Base-by-base conservation (phyloP, 345 rosid species). In the Eucalyptus pauciflora region DNA sequence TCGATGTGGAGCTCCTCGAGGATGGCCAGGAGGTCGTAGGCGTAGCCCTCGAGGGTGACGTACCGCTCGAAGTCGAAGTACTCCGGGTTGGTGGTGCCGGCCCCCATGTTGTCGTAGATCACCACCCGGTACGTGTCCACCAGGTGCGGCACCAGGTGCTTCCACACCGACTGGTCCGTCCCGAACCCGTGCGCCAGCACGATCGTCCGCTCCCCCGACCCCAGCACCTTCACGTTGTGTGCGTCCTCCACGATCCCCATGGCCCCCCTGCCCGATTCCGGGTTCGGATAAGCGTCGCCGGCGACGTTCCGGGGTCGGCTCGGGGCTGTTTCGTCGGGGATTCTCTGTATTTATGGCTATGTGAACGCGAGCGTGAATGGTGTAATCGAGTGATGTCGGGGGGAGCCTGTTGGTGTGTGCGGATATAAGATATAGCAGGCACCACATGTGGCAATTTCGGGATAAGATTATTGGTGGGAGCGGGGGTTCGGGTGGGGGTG, bases 161-260 rank as follows among this genome's bases (percentile, higher is more conserved):
- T 96, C 99, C 99, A 97, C 6, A 94, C 95, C 2, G 99, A 97
- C 89, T 97, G 99, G 89, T 97, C 98, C 24, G 99, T 95, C 80
- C 99, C 99, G 88, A 96, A 96, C 4, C 99, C 99, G 86, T 96
- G 99, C 50, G 94, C 99, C 71, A 97, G 91, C 20, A 97, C 95
- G 50, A 97, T 92, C 1, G 88, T 89, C 89, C 90, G 93, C 15
- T 89, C 91, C 51, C 99, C 98, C 43, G 96, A 90, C 1, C 99
- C 99, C 58, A 95, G 25, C 37, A 95, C 93, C 91, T 93, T 95
- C 58, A 94, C 90, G 94, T 96, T 97, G 93, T 96, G 99, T 89
- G 99, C 99, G 86, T 94, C 96, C 85, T 96, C 98, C 6, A 96
- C 92, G 6, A 95, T 88, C 81, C 99, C 98, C 99, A 97, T 97